Base-by-base conservation (phyloP, 2,329 filamentous ascomycete species). In the Penicillium nordicum region DNA sequence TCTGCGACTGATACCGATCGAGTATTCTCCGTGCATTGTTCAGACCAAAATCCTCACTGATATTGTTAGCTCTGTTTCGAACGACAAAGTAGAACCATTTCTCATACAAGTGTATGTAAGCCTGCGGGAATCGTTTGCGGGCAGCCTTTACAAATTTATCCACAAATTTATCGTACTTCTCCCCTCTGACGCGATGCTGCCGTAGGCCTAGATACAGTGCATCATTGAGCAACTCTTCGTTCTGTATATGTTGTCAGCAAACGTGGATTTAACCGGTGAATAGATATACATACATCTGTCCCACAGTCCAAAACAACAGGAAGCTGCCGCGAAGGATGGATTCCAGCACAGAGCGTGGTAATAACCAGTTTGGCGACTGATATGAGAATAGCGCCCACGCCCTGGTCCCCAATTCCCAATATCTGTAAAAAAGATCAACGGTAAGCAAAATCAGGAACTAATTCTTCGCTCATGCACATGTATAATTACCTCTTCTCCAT, bases 321-420 rank as follows among this genome's bases (percentile, higher is more conserved):
- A 0, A 96, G 77, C 5, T 88, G 89, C 25, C 90, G 80, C 40
- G 87, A 86, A 0, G 90, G 90, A 68, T 95, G 89, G 7, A 96
- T 84, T 8, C 92, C 92, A n/a, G 89, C 91, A 70, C 91, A 96
- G 0, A 94, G 76, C 0, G 92, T 95, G 27, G 90, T 91, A 41
- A 96, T 80, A 10, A 88, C 87, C 29, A 96, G 78, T 69, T 96
- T 96, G 7, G 92, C 92, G 1, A 90, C 81, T 2, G 88, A 92
- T 57, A 96, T 96, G 38, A 95, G 79, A 50, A 96, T 88, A 2
- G 88, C 90, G 5, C 92, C 91, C 1, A 90, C 88, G 1, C 92
- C 92, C 74, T 96, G 91, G 67, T 96, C 92, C 1, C 92, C 91
- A 57, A 96, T 95, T 1, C 92, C 91, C 0, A 96, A 80, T 45